phyloP scores from a whole-genome alignment of 768 basidiomycete species.

The Naganishia antarctica region DNA sequence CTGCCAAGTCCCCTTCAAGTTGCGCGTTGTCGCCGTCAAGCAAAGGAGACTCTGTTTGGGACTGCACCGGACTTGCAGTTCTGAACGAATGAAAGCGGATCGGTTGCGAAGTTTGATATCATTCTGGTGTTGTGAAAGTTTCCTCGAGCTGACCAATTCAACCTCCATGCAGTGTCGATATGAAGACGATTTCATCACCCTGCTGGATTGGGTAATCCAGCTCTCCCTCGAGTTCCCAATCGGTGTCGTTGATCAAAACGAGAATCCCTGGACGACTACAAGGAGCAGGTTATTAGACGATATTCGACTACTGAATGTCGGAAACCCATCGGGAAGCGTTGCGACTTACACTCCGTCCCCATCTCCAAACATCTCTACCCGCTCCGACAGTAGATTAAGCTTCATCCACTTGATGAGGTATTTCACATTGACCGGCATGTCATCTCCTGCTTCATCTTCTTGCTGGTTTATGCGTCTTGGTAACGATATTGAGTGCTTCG shows the following conservation, averaged over 20 bases:
- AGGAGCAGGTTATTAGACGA: background rate
- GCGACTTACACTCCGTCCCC: constrained; percentile 69
- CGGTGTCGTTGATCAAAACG: constrained; percentile 92
- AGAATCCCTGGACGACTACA: constrained; percentile 88
- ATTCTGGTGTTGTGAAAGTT: too few relatives aligned
- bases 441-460: constrained; percentile 3
- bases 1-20: too few relatives aligned
- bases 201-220: constrained; percentile 72
- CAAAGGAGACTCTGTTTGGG: too few relatives aligned
- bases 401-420: constrained; percentile 76
- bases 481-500: constrained; percentile 40
- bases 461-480: constrained; percentile 31
- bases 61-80: too few relatives aligned
- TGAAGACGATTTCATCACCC: constrained; percentile 89
- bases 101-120: too few relatives aligned
- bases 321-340: too few relatives aligned
- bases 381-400: constrained; percentile 70
- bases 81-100: too few relatives aligned
- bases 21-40: too few relatives aligned
- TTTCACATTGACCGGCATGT: constrained; percentile 53
- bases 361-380: constrained; percentile 84
- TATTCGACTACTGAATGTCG: too few relatives aligned
- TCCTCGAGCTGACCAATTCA: constrained; percentile 48
- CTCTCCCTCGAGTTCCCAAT: constrained; percentile 97
- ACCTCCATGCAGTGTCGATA: constrained; percentile 91